Base-by-base conservation (phyloP, 2,329 filamentous ascomycete genomes). In the Claviceps purpurea region DNA sequence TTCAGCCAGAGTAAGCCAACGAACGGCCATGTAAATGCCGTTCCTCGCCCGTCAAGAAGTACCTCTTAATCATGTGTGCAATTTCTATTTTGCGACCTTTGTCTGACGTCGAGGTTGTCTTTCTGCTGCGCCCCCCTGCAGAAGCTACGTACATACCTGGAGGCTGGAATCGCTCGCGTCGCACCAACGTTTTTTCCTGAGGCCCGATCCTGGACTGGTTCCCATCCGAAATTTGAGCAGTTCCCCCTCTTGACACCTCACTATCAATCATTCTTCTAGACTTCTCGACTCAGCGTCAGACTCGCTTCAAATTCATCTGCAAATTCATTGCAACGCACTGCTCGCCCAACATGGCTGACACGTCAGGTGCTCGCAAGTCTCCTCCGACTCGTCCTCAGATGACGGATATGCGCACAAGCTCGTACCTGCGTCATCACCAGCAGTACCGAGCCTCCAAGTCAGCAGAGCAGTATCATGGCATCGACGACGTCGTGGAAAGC, bases 401-500 rank as follows among this genome's bases (percentile, higher is more conserved):
- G 58, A 64, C 47, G n/a, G 68, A 68, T 51, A 65, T 68, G 50
- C 77, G 79, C 61, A 81, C 75, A 68, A 77, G 75, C 64, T 82
- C 79, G 14, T 83, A 79, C 61, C 69, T 83, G 52, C 73, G 74
- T 63, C 79, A 83, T 57, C 77, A 82, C 60, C 79, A 82, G 64
- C 78, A 83, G 61, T 81, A 80, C 57, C 77, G 79, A 48, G 76
- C 77, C 34, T 77, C 78, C 11, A 67, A 69, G 54, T 71, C 72
- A 55, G 70, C 75, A 47, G 78, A 81, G 30, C 70, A 69, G 53
- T 73, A 77, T 62, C 78, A 79, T 56, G 79, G 79, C 56, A 84
- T 84, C 59, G 81, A 84, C 61, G 80, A 78, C 46, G 78, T 84
- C 16, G 75, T 84, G 50, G 80, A 84, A 63, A 76, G 79, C 54